phyloP scores from a whole-genome alignment of 78 protist genomes.

The Fonticula alba region DNA sequence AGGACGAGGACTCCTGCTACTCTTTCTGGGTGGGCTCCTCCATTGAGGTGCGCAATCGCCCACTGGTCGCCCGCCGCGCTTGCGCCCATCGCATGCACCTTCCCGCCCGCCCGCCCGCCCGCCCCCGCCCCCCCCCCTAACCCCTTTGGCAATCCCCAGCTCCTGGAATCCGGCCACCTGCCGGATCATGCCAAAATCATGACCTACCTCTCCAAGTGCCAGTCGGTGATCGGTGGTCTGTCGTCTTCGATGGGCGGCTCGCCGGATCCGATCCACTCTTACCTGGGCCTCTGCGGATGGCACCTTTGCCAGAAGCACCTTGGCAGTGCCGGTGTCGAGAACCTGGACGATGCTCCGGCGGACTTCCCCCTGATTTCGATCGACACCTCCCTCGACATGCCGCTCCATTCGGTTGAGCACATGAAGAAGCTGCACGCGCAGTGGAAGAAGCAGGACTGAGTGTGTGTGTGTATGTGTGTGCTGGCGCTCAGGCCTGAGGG shows the following conservation, averaged over 20 bases:
- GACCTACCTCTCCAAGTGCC: neutral
- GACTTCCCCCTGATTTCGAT: too few species aligned
- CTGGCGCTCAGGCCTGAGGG: too few species aligned
- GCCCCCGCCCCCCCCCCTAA: neutral
- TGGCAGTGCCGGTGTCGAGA: too few species aligned
- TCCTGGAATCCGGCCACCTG: neutral
- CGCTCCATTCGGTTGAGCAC: too few species aligned
- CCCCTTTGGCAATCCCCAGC: neutral
- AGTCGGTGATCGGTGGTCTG: neutral
- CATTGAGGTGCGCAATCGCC: neutral
- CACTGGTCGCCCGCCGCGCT: neutral
- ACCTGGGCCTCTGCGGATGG: slow-evolving; percentile 27
- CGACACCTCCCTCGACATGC: too few species aligned
- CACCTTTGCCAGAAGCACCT: neutral
- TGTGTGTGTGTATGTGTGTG: too few species aligned
- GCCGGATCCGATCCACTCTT: slow-evolving; percentile 36
- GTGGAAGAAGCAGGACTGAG: too few species aligned
- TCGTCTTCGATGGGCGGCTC: neutral
- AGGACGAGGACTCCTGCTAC: slow-evolving; percentile 87
- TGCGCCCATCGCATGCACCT: neutral
- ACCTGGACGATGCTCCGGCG: too few species aligned
- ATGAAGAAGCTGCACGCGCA: too few species aligned
- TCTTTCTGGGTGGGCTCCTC: slow-evolving; percentile 83
- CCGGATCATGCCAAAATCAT: neutral
- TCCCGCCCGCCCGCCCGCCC: neutral